Percentiles rank a stretch among this genome's conserved stretches.
Conservation (phyloP, 2,329 filamentous ascomycete genomes). For the Nothopassalora personata region DNA sequence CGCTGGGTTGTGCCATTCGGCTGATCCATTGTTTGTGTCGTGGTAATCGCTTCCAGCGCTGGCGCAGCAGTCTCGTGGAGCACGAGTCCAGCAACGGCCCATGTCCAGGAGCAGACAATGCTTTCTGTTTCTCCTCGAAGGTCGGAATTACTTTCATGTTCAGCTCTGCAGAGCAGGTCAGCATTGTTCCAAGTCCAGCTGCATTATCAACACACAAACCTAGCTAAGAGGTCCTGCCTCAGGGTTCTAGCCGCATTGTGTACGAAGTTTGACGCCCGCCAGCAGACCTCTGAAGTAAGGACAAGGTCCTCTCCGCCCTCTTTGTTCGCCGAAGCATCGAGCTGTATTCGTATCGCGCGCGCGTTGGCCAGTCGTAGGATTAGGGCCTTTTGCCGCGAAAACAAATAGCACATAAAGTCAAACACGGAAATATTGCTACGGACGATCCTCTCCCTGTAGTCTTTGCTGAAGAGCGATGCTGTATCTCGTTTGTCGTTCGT, state of each 20-base stretch:
- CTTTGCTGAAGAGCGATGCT: conserved; percentile 50
- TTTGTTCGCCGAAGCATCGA: conserved; percentile 31
- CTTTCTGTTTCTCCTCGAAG: conserved; percentile 57
- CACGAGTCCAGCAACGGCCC: conserved; percentile 69
- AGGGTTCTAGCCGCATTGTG: conserved; percentile 73
- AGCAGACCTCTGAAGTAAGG: conserved; percentile 80
- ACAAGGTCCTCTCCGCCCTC: conserved; percentile 60
- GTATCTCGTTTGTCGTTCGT: conserved; percentile 13
- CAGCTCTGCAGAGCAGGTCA: background rate
- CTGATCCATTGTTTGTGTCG: conserved; percentile 4
- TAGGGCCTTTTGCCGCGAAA: conserved; percentile 78
- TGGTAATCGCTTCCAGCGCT: conserved; percentile 22
- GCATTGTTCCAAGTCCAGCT: background rate
- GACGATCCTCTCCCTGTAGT: conserved; percentile 86
- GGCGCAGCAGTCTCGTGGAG: conserved; percentile 58
- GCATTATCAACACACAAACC: conserved; percentile 37
- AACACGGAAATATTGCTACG: conserved; percentile 94
- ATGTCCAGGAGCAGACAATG: conserved; percentile 71
- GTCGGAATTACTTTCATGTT: background rate
- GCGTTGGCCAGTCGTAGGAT: conserved; percentile 75
- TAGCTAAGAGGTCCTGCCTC: conserved; percentile 68
- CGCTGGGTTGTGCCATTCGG: conserved; percentile 20
- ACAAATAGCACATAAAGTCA: conserved; percentile 91
- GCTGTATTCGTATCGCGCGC: conserved; percentile 38
- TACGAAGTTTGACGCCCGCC: conserved; percentile 76